Evolutionary conservation across 306 rosid genomes (phyloP), one percentile per base, ranked within the genome.

Genomic region (Phaseolus lunatus): DNA sequence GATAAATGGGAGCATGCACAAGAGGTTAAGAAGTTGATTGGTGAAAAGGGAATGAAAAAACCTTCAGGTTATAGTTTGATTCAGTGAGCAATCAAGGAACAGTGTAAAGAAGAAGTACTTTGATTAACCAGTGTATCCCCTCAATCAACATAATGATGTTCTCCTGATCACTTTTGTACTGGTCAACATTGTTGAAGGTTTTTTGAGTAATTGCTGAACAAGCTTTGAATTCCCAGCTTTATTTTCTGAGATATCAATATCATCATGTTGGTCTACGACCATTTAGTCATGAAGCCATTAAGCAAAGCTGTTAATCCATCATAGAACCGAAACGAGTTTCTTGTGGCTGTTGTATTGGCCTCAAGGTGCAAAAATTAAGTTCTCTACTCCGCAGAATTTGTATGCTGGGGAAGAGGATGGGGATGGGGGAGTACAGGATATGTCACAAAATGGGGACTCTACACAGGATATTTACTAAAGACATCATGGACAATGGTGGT

Each of bases 371-470:
- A 86, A 90, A 82, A 87, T 88, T 82, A 90, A 87, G 84, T 90
- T 89, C 80, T 92, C 94, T 77, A 90, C 96, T 1, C 87, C 86
- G 82, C 90, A 91, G 83, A 94, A 90, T 53, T 89, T 93, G 96
- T 89, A 88, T 76, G 88, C 94, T 22, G 94, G 92, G 48, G 91
- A 93, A 54, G 96, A 86, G 77, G 80, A 87, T 79, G 96, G 91
- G 74, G 89, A 69, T 9, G 96, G 91, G 0, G 90, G 96, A 27
- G 31, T 93, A 31, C 88, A 85, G 69, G 90, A 87, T 76, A 31
- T 14, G 93, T 86, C 4, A 93, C 96, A 0, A 89, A 93, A 79
- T 85, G 96, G 49, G 94, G 93, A 14, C 84, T 89, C 15, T 85
- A 86, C 20, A 87, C 88, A 92, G 96, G 62, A 84, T 53, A 44